Conservation (phyloP, 305 asterid genomes). For the Ruellia speciosa region DNA sequence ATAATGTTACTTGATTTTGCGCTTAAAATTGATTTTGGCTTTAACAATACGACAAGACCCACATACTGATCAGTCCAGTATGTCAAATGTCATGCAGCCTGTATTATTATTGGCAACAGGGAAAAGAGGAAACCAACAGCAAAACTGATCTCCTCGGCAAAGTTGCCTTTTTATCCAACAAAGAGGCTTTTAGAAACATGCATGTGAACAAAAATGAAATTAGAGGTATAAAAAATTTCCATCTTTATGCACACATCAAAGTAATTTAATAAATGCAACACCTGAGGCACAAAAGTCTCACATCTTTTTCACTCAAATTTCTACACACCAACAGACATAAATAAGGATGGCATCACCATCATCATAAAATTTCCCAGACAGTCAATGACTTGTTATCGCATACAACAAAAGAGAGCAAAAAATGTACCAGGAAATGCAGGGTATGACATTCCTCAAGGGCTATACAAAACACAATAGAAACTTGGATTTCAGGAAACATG, state of each 20-base stretch:
- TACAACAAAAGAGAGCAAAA: constrained; percentile 7
- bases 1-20: not conserved
- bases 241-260: no score
- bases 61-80: not conserved
- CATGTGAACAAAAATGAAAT: not conserved
- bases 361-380: no score
- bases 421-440: not conserved
- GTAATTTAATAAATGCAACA: no score
- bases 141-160: constrained; percentile 23
- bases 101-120: constrained; percentile 25
- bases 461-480: not conserved
- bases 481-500: constrained; percentile 6
- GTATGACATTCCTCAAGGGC: no score
- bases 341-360: no score
- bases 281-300: no score
- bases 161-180: constrained; percentile 19
- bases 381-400: not conserved
- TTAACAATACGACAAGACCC: constrained; percentile 1
- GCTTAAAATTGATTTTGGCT: constrained; percentile 10
- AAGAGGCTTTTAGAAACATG: not conserved
- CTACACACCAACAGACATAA: no score
- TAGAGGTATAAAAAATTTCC: not conserved
- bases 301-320: no score
- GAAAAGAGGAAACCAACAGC: constrained; percentile 24
- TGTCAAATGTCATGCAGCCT: constrained; percentile 13